Evolutionary conservation across 805 yeast genomes (phyloP).

Genomic region (Lipomyces lipofer): DNA sequence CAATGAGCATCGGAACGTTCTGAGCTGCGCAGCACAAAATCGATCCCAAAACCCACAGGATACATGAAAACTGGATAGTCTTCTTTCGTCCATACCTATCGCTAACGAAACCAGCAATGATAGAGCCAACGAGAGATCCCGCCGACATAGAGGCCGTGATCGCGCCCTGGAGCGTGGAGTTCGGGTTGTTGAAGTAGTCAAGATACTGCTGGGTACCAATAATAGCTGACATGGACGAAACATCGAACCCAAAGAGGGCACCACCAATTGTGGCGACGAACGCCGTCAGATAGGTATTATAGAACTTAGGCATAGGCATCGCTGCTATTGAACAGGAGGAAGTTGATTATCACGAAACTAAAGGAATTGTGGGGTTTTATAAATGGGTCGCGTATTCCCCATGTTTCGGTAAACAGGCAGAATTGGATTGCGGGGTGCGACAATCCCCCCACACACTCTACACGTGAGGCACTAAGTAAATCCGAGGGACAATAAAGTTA

Average conservation of each 20-base stretch:
- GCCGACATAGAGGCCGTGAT: slow-evolving; percentile 66
- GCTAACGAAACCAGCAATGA: slow-evolving; percentile 44
- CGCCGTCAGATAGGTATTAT: slow-evolving; percentile 33
- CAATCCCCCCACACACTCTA: too few species aligned
- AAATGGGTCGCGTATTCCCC: too few species aligned
- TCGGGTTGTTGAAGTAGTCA: slow-evolving; percentile 50
- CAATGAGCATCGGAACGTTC: slow-evolving; percentile 60
- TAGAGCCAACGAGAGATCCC: slow-evolving; percentile 66
- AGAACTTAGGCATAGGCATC: slow-evolving; percentile 9
- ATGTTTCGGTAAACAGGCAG: too few species aligned
- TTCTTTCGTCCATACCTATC: slow-evolving; percentile 18
- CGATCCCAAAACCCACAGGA: slow-evolving; percentile 23
- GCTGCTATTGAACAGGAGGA: too few species aligned
- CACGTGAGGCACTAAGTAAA: too few species aligned
- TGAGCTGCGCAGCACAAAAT: slow-evolving; percentile 18
- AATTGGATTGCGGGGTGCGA: too few species aligned
- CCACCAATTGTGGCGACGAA: slow-evolving; percentile 55
- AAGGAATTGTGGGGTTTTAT: too few species aligned
- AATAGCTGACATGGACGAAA: slow-evolving; percentile 64
- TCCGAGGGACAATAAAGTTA: too few species aligned
- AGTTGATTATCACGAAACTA: too few species aligned
- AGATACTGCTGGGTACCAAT: slow-evolving; percentile 48
- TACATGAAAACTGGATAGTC: slow-evolving; percentile 17
- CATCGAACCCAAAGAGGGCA: slow-evolving; percentile 62
- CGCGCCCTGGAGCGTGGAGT: slow-evolving; percentile 58